Conservation (phyloP, 306 rosid species). For the Dryas octopetala region DNA sequence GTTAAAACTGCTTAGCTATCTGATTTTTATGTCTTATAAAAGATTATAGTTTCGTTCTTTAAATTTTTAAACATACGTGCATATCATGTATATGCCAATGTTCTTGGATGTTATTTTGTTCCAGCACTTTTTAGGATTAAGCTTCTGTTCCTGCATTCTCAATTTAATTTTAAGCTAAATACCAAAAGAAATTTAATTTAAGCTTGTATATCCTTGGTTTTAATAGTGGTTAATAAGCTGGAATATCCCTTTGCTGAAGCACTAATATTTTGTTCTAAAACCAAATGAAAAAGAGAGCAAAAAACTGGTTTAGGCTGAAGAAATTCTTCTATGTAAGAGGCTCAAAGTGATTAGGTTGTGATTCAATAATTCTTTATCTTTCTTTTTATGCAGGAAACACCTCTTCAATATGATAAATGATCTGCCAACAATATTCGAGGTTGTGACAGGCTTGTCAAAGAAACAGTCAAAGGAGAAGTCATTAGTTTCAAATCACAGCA, state of each 20-base stretch:
- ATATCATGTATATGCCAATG: too few relatives aligned
- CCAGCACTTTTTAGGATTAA: neutral
- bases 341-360: neutral
- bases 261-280: neutral
- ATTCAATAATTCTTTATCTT: neutral
- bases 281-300: neutral
- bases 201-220: neutral
- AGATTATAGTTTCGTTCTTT: too few relatives aligned
- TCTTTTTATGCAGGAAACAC: constrained; percentile 40
- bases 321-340: neutral
- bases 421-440: constrained; percentile 63
- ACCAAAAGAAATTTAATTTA: neutral
- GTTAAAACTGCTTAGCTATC: neutral
- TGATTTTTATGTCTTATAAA: too few relatives aligned
- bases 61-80: too few relatives aligned
- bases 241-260: neutral
- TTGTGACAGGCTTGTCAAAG: constrained; percentile 47
- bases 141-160: neutral
- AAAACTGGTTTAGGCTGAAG: neutral
- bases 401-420: constrained; percentile 68
- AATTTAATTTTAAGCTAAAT: neutral
- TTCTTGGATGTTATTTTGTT: too few relatives aligned
- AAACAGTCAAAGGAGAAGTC: constrained; percentile 61
- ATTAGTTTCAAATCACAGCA: constrained; percentile 47
- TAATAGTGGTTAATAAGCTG: neutral